phyloP scores from a whole-genome alignment of 1,139 yeast species.

The Debaryomyces sp. region DNA sequence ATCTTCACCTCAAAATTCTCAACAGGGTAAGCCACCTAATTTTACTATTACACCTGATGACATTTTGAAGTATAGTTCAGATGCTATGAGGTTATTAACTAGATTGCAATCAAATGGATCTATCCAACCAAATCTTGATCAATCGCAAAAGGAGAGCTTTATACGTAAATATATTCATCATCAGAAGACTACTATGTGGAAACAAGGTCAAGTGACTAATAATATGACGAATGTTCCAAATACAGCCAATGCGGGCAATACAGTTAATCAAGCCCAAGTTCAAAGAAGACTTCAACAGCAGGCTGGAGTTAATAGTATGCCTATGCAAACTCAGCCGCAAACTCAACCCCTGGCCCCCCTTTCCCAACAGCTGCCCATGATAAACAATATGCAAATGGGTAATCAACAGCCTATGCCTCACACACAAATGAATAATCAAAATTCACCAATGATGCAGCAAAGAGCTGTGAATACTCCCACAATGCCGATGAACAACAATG shows the following conservation, averaged over 20 bases:
- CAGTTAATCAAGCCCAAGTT: conserved; percentile 12
- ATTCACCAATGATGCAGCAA: conserved; percentile 28
- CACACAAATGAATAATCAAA: conserved; percentile 18
- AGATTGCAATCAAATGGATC: conserved; percentile 44
- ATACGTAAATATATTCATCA: conserved; percentile 44
- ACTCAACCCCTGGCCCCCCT: conserved; percentile 13
- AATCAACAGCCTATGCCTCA: conserved; percentile 24
- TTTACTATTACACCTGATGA: conserved; percentile 47
- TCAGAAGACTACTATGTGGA: conserved; percentile 46
- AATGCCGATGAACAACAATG: conserved; percentile 14
- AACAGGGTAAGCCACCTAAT: conserved; percentile 34
- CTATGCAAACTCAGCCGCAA: conserved; percentile 13
- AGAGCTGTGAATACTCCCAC: conserved; percentile 13
- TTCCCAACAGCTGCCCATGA: conserved; percentile 26
- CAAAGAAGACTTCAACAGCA: conserved; percentile 17
- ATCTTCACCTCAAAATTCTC: conserved; percentile 11
- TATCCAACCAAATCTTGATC: conserved; percentile 36
- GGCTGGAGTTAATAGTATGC: conserved; percentile 14
- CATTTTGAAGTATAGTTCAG: conserved; percentile 41
- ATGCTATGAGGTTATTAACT: conserved; percentile 42
- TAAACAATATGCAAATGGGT: conserved; percentile 20
- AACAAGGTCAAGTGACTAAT: conserved; percentile 29
- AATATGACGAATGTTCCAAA: conserved; percentile 10
- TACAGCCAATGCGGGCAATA: neutral
- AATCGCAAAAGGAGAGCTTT: conserved; percentile 41